phyloP scores from a whole-genome alignment of 164 flowering plant species.

The Brasenia schreberi region DNA sequence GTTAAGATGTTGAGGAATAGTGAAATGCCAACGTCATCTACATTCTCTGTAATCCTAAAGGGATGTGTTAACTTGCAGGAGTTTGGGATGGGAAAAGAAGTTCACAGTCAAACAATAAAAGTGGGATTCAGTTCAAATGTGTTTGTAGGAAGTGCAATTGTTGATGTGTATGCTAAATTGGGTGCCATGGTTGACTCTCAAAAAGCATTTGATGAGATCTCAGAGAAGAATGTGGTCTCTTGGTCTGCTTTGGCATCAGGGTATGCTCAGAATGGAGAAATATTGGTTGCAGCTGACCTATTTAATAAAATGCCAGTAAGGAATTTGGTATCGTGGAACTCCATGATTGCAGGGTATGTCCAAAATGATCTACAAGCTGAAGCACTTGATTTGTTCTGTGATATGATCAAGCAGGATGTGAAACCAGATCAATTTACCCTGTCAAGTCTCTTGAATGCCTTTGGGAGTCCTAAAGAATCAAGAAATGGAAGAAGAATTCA shows the following conservation, averaged over 20 bases:
- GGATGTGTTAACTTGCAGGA: neutral
- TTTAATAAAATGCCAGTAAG: slow-evolving; percentile 2
- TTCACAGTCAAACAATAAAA: slow-evolving; percentile 1
- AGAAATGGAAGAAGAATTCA: neutral
- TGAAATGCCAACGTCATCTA: neutral
- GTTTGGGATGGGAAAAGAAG: neutral
- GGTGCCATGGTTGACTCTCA: slow-evolving; percentile 4
- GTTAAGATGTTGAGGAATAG: neutral
- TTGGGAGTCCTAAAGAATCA: neutral
- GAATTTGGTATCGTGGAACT: slow-evolving; percentile 10
- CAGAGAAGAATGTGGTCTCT: neutral
- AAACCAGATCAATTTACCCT: slow-evolving; percentile 1
- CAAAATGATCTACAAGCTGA: slow-evolving; percentile 6
- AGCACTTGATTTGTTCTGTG: slow-evolving; percentile 1
- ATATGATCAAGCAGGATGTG: slow-evolving; percentile 1
- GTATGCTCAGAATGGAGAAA: slow-evolving; percentile 1
- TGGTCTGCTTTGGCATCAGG: neutral
- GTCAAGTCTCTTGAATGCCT: neutral
- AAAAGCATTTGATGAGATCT: slow-evolving; percentile 1
- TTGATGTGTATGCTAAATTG: slow-evolving; percentile 21
- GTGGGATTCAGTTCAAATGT: neutral
- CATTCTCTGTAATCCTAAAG: neutral
- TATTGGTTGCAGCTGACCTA: neutral
- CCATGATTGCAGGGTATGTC: slow-evolving; percentile 11
- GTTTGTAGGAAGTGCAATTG: slow-evolving; percentile 2